Conservation (phyloP, 352 stramenopile genomes). For the Globisporangium canariense region DNA sequence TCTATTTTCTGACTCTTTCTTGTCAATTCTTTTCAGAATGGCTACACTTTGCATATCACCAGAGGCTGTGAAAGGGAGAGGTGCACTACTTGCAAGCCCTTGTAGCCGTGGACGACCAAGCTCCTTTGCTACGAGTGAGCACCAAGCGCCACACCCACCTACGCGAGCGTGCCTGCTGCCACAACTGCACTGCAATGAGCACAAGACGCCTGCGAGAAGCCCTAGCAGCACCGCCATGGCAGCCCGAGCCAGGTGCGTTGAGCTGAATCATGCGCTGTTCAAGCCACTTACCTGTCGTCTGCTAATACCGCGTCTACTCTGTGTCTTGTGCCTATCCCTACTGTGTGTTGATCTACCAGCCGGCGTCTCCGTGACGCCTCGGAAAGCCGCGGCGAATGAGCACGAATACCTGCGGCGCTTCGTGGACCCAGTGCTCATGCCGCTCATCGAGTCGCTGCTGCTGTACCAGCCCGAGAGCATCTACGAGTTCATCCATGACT, state of each 20-base stretch:
- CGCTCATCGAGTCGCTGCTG: constrained; percentile 73
- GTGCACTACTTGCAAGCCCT: background rate
- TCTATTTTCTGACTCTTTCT: background rate
- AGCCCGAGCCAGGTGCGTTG: constrained; percentile 3
- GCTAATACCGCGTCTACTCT: background rate
- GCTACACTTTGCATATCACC: constrained; percentile 8
- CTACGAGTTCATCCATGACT: constrained; percentile 82
- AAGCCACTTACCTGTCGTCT: background rate
- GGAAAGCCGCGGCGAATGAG: constrained; percentile 44
- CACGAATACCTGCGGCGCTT: constrained; percentile 78
- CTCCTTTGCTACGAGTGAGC: background rate
- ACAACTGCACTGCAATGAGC: constrained; percentile 23
- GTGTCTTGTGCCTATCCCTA: no score
- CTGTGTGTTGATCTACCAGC: background rate
- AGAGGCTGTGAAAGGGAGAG: background rate
- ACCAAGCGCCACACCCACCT: background rate
- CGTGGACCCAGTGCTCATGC: constrained; percentile 81
- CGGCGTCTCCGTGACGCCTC: constrained; percentile 1
- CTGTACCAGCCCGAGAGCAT: constrained; percentile 78
- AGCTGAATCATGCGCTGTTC: background rate
- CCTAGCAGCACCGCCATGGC: constrained; percentile 17
- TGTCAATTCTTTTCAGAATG: constrained; percentile 8
- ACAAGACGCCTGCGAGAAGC: constrained; percentile 32
- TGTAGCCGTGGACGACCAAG: background rate
- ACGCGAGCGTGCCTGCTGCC: no score